Evolutionary conservation across 345 rosid species (phyloP).

Genomic region (Stellera chamaejasme): DNA sequence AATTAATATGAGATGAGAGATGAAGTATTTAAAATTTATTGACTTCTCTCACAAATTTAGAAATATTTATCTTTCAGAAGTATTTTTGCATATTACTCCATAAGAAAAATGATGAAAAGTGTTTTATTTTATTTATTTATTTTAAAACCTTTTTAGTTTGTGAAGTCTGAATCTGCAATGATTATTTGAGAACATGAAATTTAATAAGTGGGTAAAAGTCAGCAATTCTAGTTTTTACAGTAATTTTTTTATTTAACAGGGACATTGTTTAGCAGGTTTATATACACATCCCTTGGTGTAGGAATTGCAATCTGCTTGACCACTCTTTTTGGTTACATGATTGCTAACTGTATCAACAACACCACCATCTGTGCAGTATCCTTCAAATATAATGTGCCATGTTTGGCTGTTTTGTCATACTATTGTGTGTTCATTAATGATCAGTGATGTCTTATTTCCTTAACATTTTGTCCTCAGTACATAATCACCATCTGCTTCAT

Average conservation of each 20-base stretch:
- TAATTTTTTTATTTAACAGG: neutral
- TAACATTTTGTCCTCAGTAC: conserved; percentile 25
- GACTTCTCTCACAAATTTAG: too few relatives aligned
- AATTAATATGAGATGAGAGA: too few relatives aligned
- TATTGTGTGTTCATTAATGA: neutral
- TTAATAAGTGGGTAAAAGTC: too few relatives aligned
- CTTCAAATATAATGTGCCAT: conserved; percentile 14
- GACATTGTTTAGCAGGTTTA: conserved; percentile 39
- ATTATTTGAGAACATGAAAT: too few relatives aligned
- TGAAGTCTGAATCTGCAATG: too few relatives aligned
- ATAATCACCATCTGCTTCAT: conserved; percentile 28
- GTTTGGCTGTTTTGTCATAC: neutral
- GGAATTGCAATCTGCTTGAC: conserved; percentile 47
- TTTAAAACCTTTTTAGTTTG: too few relatives aligned
- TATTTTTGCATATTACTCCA: too few relatives aligned
- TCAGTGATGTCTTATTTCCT: conserved; percentile 14
- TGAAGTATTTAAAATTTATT: too few relatives aligned
- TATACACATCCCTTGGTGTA: conserved; percentile 29
- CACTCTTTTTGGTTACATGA: conserved; percentile 30
- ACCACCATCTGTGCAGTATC: conserved; percentile 38
- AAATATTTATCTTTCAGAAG: too few relatives aligned
- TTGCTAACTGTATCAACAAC: conserved; percentile 24
- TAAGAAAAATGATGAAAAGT: too few relatives aligned
- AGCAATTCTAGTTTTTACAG: too few relatives aligned
- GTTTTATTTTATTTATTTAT: too few relatives aligned